Evolutionary conservation across 345 rosid genomes (phyloP), one percentile per base, ranked within the genome.

Genomic region (Corymbia maculata): DNA sequence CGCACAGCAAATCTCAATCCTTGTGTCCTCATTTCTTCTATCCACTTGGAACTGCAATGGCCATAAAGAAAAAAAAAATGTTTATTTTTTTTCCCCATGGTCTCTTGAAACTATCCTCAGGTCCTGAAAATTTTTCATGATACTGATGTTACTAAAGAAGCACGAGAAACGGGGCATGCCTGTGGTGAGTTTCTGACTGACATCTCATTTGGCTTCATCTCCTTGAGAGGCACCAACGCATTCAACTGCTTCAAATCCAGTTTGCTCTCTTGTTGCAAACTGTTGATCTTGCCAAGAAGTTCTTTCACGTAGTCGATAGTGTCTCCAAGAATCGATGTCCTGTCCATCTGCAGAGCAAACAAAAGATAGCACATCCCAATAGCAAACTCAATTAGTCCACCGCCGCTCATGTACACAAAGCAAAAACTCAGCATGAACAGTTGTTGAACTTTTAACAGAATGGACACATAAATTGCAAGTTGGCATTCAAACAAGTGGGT

Each of bases 131-230:
- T n/a, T 6, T 87, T 57, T 86, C 51, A 55, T 17, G 9, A 57
- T 52, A 49, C 36, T 22, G 53, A 30, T 85, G 44, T 85, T 30
- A 15, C 64, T 5, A 6, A 32, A 85, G 45, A 19, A 45, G 53
- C 87, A 52, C 64, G 13, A 30, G 52, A 85, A 49, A 85, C 45
- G 21, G 44, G 51, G 61, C 44, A 24, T 94, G 97, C 99, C 99
- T 97, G 97, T 16, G 99, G 98, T 52, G 99, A 94, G 90, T 97
- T 97, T 92, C 97, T 94, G 89, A 92, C 93, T 80, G 91, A n/a
- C 53, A 89, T 89, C 90, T 96, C 95, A 85, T 91, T 93, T 86
- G 95, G 89, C 87, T 92, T 94, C 51, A 85, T 89, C 86, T 94
- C 96, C 75, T 93, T 92, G 89, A 94, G 88, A 90, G 85, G 92